Base-by-base conservation (phyloP, 768 basidiomycete genomes). In the Psilocybe sp. region DNA sequence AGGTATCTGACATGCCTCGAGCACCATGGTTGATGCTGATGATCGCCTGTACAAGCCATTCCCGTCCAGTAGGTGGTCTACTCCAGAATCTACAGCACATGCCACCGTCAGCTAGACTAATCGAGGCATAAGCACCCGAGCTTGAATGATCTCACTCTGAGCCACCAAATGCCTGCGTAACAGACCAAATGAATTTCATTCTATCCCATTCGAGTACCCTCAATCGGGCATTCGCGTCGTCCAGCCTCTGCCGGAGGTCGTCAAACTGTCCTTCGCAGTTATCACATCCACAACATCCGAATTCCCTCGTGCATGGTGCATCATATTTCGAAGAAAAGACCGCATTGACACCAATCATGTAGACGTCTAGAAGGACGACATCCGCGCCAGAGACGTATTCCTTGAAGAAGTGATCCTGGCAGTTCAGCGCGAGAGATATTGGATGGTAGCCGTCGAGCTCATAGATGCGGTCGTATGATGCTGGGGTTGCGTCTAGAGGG, bases 271-370 rank as follows among this genome's bases (percentile, higher is more conserved):
- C 82, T 28, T 67, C 58, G 60, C 82, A 84, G 51, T 80, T 76
- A 56, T 84, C 83, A 55, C 83, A 85, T 5, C 83, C 83, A 44
- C 81, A 83, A 57, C 72, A 74, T 3, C 81, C 83, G 48, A 72
- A 80, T 47, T 73, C 69, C 2, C 57, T 51, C 2, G 77, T 77
- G 60, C 80, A 81, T 1, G 65, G 38, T 0, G 79, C 81, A 40
- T 73, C 51, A 70, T 77, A 80, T 18, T 67, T 64, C 31, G 76
- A 77, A 56, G 63, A 77, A 40, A 50, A 54, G 6, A 66, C 69
- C 33, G 70, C 73, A 45, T 79, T 75, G 61, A 72, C 79, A 6
- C 49, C 57, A 31, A 64, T 51, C 38, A 49, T 16, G 56, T 53
- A 55, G 71, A 75, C 18, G 68, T 81, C 79, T 52, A 79, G 77